Evolutionary conservation across 1,139 yeast species (phyloP).

Genomic region (Kodamaea alishanica): DNA sequence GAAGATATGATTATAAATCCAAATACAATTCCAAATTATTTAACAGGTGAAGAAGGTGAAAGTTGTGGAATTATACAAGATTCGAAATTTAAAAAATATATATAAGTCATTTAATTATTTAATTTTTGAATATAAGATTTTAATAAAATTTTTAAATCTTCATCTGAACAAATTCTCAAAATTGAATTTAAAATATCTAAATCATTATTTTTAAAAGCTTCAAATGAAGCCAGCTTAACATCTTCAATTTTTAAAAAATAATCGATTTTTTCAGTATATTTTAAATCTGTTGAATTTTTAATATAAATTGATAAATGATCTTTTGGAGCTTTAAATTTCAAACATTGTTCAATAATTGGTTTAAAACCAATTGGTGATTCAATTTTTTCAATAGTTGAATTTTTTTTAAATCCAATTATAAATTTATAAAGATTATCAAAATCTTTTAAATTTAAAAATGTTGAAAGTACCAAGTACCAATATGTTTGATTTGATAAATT

Average conservation of each 20-base stretch:
- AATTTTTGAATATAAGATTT: conserved; percentile 27
- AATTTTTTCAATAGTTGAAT: conserved; percentile 22
- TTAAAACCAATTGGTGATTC: conserved; percentile 74
- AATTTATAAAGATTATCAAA: conserved; percentile 61
- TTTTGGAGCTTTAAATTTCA: conserved; percentile 47
- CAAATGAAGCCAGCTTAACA: conserved; percentile 53
- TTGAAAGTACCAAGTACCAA: conserved; percentile 59
- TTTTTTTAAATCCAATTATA: conserved; percentile 24
- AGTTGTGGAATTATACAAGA: conserved; percentile 45
- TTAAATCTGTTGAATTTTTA: conserved; percentile 28
- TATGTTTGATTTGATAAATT: conserved; percentile 60
- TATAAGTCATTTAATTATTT: conserved; percentile 22
- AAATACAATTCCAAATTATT: conserved; percentile 62
- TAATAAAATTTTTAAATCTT: conserved; percentile 21
- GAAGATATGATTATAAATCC: conserved; percentile 49
- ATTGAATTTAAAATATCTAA: conserved; percentile 36
- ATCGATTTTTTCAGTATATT: conserved; percentile 42
- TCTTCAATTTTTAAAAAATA: conserved; percentile 54
- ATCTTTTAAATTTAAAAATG: conserved; percentile 48
- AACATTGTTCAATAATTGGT: conserved; percentile 55
- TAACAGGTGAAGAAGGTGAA: conserved; percentile 72
- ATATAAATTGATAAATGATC: conserved; percentile 38
- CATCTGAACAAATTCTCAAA: conserved; percentile 19
- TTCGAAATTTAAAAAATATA: conserved; percentile 30
- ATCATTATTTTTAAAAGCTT: conserved; percentile 58